A percentile compares a stretch with the other conserved stretches of the same genome.
Evolutionary conservation across 495 filamentous ascomycete species (phyloP).

Genomic region (Neurospora sp.): DNA sequence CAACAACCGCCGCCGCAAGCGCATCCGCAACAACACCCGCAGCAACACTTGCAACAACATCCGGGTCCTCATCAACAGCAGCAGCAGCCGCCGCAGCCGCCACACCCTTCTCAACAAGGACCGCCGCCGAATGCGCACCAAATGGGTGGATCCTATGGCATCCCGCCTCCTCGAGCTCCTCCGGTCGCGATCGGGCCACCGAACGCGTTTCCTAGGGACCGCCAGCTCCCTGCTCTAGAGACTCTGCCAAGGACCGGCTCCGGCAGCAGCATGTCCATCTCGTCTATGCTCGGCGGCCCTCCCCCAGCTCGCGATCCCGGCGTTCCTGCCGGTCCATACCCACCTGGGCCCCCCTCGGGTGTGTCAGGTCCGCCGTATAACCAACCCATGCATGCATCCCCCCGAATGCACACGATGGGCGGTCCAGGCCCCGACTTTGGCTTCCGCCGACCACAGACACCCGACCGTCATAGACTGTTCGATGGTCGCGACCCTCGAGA

Average conservation of each 20-base stretch:
- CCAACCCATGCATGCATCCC: conserved; percentile 41
- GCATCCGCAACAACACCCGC: conserved; percentile 19
- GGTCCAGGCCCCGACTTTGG: conserved; percentile 39
- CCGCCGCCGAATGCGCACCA: conserved; percentile 26
- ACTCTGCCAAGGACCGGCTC: conserved; percentile 35
- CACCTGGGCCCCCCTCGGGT: conserved; percentile 41
- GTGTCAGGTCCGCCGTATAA: conserved; percentile 36
- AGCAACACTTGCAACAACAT: conserved; percentile 10
- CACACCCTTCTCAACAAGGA: conserved; percentile 1
- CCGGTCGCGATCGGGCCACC: conserved; percentile 44
- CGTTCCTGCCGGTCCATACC: conserved; percentile 40
- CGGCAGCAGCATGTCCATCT: conserved; percentile 90
- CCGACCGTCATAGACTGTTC: conserved; percentile 49
- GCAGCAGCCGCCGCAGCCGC: conserved; percentile 16
- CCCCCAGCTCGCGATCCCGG: conserved; percentile 41
- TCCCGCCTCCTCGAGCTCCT: conserved; percentile 39
- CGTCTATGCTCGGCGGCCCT: conserved; percentile 76
- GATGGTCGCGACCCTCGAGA: conserved; percentile 22
- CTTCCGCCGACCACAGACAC: conserved; percentile 64
- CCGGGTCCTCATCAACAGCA: conserved; percentile 19
- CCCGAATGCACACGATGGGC: conserved; percentile 32
- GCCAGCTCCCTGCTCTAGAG: conserved; percentile 45
- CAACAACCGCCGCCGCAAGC: conserved; percentile 24
- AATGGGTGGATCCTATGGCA: conserved; percentile 32
- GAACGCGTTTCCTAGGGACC: conserved; percentile 37